Percentiles rank a stretch among this genome's conserved stretches.
phyloP scores from a whole-genome alignment of 176 grass and related monocot genomes.

The Stipa capillata region DNA sequence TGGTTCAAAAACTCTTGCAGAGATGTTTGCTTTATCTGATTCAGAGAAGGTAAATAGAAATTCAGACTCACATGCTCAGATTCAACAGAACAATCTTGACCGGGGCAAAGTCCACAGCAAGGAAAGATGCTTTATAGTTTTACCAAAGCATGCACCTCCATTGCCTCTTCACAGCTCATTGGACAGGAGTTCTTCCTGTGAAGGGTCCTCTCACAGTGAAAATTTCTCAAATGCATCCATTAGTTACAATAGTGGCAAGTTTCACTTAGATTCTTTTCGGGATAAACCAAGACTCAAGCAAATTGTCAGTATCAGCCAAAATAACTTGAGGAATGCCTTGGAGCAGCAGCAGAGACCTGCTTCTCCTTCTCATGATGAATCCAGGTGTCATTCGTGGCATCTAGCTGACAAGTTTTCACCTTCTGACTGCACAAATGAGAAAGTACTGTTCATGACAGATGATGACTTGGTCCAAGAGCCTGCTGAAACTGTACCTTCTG shows the following conservation, averaged over 20 bases:
- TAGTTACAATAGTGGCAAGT: constrained; percentile 8
- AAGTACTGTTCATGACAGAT: constrained; percentile 31
- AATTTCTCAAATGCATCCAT: not conserved
- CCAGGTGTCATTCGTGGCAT: not conserved
- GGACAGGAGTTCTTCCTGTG: not conserved
- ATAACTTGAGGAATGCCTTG: constrained; percentile 13
- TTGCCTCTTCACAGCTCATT: constrained; percentile 6
- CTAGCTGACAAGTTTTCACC: constrained; percentile 31
- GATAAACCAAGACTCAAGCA: constrained; percentile 29
- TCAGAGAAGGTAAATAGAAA: constrained; percentile 33
- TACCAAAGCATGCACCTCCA: constrained; percentile 40
- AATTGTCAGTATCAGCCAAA: not conserved
- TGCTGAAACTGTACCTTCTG: constrained; percentile 1
- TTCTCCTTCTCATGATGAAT: constrained; percentile 18
- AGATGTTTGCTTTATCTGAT: constrained; percentile 69
- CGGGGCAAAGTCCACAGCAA: not conserved
- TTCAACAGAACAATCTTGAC: constrained; percentile 6
- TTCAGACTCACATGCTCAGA: not conserved
- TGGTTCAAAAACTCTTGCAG: constrained; percentile 41
- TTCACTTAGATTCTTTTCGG: constrained; percentile 14
- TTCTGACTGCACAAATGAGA: constrained; percentile 23
- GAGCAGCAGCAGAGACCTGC: not conserved
- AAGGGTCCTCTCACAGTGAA: constrained; percentile 13
- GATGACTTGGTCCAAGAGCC: constrained; percentile 10
- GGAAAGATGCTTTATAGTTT: constrained; percentile 45